Base-by-base conservation (phyloP, 1,139 yeast genomes). In the Arxiozyma slooffiae region DNA sequence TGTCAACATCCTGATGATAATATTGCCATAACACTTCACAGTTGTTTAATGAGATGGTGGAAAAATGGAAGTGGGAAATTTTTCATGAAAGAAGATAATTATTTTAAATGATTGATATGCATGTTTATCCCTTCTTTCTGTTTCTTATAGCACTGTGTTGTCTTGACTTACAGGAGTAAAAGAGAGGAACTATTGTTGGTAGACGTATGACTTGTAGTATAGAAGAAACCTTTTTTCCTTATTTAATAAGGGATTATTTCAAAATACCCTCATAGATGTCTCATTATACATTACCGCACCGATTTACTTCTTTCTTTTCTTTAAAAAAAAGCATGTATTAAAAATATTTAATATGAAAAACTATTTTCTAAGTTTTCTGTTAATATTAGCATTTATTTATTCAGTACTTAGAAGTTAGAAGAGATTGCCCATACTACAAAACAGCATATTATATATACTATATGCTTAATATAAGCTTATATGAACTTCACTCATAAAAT, bases 41-140 rank as follows among this genome's bases (percentile, higher is more conserved):
- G 95, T 58, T 89, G 97, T 68, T 68, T 89, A 52, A 79, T 85
- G 42, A 73, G 84, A 57, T 89, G 96, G 96, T 88, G 96, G 96
- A 78, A 78, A 58, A 75, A 76, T 57, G 92, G 94, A 0, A 62
- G 73, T 21, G 76, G 76, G 1, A 72, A 72, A 53, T 57, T 53
- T 3, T 72, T 72, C 53, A 42, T 71, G 26, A 53, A 62, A 61
- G 53, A 51, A 30, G 53, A 49, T 34, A 64, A 59, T 8, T 38
- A 44, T 8, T 5, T 1, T 6, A 1, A n/a, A n/a, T 9, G 7
- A 24, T n/a, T n/a, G n/a, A 30, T 7, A 3, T 16, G 7, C n/a
- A 24, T 11, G 30, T 24, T 24, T 3, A n/a, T 11, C 7, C 11
- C 5, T n/a, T 42, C 11, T 18, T 6, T 23, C 11, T 40, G 8